Evolutionary conservation across 768 basidiomycete genomes (phyloP).

Genomic region (Sistotremastrum suecicum): DNA sequence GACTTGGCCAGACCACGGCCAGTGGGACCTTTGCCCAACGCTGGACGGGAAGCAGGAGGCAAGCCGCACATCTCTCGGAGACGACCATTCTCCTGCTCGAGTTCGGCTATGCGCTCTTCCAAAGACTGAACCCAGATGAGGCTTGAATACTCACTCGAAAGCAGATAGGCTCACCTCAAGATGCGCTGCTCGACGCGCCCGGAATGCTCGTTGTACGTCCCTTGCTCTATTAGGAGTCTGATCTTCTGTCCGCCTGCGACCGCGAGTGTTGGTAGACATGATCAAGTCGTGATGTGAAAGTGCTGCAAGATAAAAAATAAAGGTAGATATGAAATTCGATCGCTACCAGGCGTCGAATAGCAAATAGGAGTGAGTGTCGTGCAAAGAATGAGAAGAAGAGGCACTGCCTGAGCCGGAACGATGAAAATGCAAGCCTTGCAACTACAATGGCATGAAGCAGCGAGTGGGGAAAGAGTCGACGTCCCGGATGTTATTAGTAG

Average conservation of each 20-base stretch:
- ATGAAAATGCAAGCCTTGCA: background rate
- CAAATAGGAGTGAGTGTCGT: constrained; percentile 40
- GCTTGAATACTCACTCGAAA: constrained; percentile 18
- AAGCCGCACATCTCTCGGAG: constrained; percentile 60
- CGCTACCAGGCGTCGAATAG: constrained; percentile 76
- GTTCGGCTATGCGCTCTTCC: constrained; percentile 65
- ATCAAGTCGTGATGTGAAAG: background rate
- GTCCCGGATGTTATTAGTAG: background rate
- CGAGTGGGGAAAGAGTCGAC: background rate
- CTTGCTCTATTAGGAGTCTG: constrained; percentile 45
- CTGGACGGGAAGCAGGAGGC: constrained; percentile 55
- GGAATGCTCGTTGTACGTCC: constrained; percentile 82
- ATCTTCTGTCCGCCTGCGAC: background rate
- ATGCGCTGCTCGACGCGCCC: constrained; percentile 79
- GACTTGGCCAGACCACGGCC: constrained; percentile 19
- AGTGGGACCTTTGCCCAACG: constrained; percentile 74
- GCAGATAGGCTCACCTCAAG: constrained; percentile 43
- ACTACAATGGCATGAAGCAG: background rate
- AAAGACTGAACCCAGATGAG: constrained; percentile 39
- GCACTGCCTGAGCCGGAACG: background rate
- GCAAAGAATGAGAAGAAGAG: constrained; percentile 10
- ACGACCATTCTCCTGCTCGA: constrained; percentile 72
- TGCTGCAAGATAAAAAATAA: constrained; percentile 17
- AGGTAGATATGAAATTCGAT: constrained; percentile 38
- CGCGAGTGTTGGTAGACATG: background rate